Conservation (phyloP, 257 asterid genomes). For the Coffea eugenioides region DNA sequence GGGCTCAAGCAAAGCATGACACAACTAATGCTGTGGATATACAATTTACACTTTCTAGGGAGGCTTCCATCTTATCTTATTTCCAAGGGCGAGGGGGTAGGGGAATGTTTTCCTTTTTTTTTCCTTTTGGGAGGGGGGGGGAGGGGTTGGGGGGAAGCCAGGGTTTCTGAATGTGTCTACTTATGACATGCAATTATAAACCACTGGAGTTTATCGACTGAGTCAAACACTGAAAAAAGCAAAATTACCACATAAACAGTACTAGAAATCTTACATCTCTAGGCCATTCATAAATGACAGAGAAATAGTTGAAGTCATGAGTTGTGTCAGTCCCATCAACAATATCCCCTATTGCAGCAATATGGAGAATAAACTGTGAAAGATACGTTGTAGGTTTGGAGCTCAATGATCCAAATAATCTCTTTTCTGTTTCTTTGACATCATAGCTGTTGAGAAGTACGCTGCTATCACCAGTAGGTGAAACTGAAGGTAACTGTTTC, state of each 20-base stretch:
- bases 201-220: neutral
- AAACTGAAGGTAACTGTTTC: constrained; percentile 43
- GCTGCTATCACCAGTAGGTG: constrained; percentile 56
- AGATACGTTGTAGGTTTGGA: constrained; percentile 76
- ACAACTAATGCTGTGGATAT: neutral
- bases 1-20: neutral
- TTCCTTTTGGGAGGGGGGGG: too few relatives aligned
- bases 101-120: too few relatives aligned
- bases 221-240: neutral
- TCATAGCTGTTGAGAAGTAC: constrained; percentile 59
- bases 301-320: constrained; percentile 96
- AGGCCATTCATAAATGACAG: constrained; percentile 96
- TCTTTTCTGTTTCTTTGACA: constrained; percentile 73
- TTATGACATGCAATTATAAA: too few relatives aligned
- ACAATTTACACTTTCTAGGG: neutral
- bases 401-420: constrained; percentile 75
- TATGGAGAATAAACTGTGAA: constrained; percentile 92
- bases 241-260: neutral
- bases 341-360: constrained; percentile 97
- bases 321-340: constrained; percentile 99
- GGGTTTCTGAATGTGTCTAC: too few relatives aligned
- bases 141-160: too few relatives aligned
- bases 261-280: constrained; percentile 67
- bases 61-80: neutral
- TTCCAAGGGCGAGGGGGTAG: too few relatives aligned